Evolutionary conservation across 176 grass and related monocot species (phyloP), one percentile per base, ranked within the genome.

Genomic region (Oryza brachyantha): DNA sequence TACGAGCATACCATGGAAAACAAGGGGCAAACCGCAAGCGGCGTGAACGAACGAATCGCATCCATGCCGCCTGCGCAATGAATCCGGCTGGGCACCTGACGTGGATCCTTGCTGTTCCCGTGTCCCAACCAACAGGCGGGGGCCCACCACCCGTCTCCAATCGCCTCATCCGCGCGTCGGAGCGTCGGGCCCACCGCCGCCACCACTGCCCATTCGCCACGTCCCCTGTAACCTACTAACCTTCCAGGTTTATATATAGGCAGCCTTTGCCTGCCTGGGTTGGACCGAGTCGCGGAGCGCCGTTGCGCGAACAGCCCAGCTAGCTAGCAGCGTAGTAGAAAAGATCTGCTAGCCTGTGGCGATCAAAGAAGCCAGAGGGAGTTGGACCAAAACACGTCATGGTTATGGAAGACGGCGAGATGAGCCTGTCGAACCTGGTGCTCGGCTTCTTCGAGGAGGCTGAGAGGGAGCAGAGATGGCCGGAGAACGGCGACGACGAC

Each of bases 351-450:
- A 40, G 7, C 34, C 36, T 2, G 59, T 24, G 37, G 9, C 10
- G 31, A 72, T 87, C 68, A 42, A 42, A 52, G 43, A 41, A 57
- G 66, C 43, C 13, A 24, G n/a, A n/a, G n/a, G 75, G 59, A 34
- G 26, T 31, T 40, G 16, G 1, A 55, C 3, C 16, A 8, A 29
- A 84, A 17, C 3, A 46, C 69, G 34, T 14, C 57, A 77, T 72
- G 82, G 87, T 81, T 11, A 60, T 66, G 82, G 87, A 77, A 32
- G 82, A 84, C n/a, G 7, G 77, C 2, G 80, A 88, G 48, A 73
- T 82, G 89, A 94, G 92, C 80, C 14, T 94, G 63, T 94, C 87
- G 3, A 89, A 87, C 57, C 85, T 92, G 84, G 87, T 98, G 43
- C 25, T 93, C 64, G 84, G 85, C 36, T 93, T 97, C 81, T 62